Percentiles rank a stretch among this genome's conserved stretches.
These are phyloP conservation scores for Irpex rosettiformis DNA, from an alignment of 1,284 basidiomycete species.

Conservation along the genomic window DNA sequence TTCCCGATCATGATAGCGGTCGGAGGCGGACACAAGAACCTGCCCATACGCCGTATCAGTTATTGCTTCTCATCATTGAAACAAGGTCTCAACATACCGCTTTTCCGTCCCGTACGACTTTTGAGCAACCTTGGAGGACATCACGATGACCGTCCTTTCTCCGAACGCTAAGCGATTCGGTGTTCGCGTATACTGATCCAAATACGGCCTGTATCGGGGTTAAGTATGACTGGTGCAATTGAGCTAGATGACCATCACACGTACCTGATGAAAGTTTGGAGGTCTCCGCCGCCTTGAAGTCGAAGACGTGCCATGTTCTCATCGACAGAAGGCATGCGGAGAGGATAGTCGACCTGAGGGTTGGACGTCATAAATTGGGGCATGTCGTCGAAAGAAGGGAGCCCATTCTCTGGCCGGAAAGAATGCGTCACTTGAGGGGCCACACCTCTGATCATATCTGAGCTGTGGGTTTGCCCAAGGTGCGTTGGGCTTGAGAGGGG, in stretches of 20 bases:
- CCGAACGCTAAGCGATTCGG: slow-evolving; percentile 87
- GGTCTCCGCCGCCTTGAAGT: slow-evolving; percentile 62
- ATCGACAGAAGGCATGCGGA: slow-evolving; percentile 57
- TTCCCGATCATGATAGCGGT: slow-evolving; percentile 93
- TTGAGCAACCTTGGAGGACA: slow-evolving; percentile 96
- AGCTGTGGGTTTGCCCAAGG: slow-evolving; percentile 36
- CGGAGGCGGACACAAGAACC: slow-evolving; percentile 94
- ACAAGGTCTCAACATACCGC: slow-evolving; percentile 44
- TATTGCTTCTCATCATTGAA: neutral
- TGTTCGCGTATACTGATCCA: slow-evolving; percentile 82
- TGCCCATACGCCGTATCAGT: slow-evolving; percentile 17
- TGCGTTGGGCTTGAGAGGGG: slow-evolving; percentile 38
- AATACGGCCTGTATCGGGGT: slow-evolving; percentile 52
- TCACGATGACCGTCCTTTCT: slow-evolving; percentile 91
- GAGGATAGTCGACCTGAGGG: slow-evolving; percentile 49
- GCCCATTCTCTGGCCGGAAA: slow-evolving; percentile 45
- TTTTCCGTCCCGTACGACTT: slow-evolving; percentile 97
- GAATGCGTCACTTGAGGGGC: slow-evolving; percentile 62
- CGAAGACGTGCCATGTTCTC: slow-evolving; percentile 63
- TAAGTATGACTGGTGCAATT: slow-evolving; percentile 16
- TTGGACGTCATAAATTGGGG: slow-evolving; percentile 49
- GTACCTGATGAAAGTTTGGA: slow-evolving; percentile 78
- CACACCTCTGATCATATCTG: slow-evolving; percentile 61
- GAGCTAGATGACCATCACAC: slow-evolving; percentile 13
- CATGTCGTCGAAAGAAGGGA: slow-evolving; percentile 54